These are phyloP conservation scores for Talaromyces sp. DNA, from an alignment of 2,329 filamentous ascomycete species.

Conservation along the genomic window DNA sequence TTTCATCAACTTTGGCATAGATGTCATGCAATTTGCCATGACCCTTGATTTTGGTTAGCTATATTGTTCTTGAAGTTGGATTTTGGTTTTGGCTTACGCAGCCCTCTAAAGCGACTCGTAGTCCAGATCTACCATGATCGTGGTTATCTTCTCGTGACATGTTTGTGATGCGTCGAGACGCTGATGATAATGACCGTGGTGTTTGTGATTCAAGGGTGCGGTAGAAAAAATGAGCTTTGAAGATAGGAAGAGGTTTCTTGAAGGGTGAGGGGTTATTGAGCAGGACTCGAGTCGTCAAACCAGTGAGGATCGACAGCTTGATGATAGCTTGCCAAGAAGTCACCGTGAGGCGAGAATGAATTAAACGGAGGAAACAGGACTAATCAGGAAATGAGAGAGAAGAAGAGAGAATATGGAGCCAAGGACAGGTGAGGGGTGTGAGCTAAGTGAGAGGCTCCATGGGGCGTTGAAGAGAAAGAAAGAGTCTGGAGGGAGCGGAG, in stretches of 20 bases:
- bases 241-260: neutral
- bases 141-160: neutral
- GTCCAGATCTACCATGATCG: neutral
- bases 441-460: neutral
- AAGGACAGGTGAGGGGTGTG: neutral
- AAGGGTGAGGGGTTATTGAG: neutral
- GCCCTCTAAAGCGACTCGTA: slow-evolving; percentile 80
- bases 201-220: neutral
- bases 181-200: neutral
- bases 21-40: slow-evolving; percentile 91
- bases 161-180: neutral
- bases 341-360: neutral
- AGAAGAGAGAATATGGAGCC: neutral
- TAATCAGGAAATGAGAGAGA: neutral
- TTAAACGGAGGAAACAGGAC: neutral
- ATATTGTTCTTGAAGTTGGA: neutral
- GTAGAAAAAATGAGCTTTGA: neutral
- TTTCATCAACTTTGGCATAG: slow-evolving; percentile 68
- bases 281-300: neutral
- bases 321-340: neutral
- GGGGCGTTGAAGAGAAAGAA: neutral
- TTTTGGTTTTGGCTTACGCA: slow-evolving; percentile 55
- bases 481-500: neutral
- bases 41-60: slow-evolving; percentile 51
- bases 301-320: neutral